Evolutionary conservation across 2,329 filamentous ascomycete genomes (phyloP).

Genomic region (Diaporthe citrichinensis): DNA sequence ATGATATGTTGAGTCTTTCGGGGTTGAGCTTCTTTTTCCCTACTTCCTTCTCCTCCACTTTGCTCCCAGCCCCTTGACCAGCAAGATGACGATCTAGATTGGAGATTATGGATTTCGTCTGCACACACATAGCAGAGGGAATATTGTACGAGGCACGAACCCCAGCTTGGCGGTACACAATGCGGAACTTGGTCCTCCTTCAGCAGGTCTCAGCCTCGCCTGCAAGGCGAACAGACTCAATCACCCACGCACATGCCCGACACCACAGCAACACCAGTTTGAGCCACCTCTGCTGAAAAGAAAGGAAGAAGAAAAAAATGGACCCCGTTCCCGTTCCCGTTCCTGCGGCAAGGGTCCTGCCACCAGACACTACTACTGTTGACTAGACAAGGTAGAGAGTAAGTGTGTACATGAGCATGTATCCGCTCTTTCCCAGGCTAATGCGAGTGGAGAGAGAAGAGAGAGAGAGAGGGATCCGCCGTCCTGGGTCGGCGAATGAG

Average conservation of each 20-base stretch:
- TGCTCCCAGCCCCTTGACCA: background rate
- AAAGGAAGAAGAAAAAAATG: background rate
- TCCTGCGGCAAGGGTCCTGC: slow-evolving; percentile 23
- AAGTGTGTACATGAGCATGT: background rate
- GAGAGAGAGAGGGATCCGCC: slow-evolving; percentile 24
- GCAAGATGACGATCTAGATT: background rate
- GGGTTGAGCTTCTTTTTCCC: background rate
- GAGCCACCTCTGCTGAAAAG: background rate
- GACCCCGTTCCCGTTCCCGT: slow-evolving; percentile 1
- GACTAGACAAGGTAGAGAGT: background rate
- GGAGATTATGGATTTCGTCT: background rate
- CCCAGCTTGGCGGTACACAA: background rate
- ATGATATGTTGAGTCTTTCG: background rate
- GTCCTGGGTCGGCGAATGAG: slow-evolving; percentile 35
- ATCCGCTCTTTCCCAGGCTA: background rate
- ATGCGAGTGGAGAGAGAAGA: background rate
- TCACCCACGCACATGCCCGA: background rate
- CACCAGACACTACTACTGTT: slow-evolving; percentile 15
- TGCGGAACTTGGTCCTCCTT: background rate
- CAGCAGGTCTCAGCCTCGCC: background rate
- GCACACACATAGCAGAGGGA: background rate
- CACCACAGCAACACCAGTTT: background rate
- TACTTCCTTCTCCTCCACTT: background rate
- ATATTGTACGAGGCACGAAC: background rate
- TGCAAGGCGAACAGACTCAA: background rate